Evolutionary conservation across 345 rosid genomes (phyloP), one percentile per base, ranked within the genome.

Genomic region (Syzygium aromaticum): DNA sequence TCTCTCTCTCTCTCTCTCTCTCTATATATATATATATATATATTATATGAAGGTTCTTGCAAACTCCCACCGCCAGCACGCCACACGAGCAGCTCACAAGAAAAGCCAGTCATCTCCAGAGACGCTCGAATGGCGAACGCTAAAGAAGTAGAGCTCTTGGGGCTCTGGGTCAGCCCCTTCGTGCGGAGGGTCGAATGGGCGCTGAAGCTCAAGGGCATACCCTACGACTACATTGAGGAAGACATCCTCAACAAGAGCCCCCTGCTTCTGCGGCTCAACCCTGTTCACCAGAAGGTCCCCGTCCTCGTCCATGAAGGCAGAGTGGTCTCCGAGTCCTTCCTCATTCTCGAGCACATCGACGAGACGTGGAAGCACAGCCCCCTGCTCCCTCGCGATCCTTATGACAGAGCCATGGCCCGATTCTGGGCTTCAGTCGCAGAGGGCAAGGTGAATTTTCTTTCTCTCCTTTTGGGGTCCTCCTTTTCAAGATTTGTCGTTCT

Each of bases 381-480:
- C 6, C 57, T 93, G 52, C 84, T 89, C 73, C 93, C 92, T 52
- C 89, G 84, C 16, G 92, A 91, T 89, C 93, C 93, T 87, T 52
- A 78, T 49, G 86, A 86, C 40, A 88, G 91, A 86, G 92, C 92
- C 87, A 56, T 6, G 67, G 90, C 90, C 10, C 90, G 93, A 27
- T 91, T 91, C 43, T 93, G 92, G 94, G 90, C 92, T 57, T 86
- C 84, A 59, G 89, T 90, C 46, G 90, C 80, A 0, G 91, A 90
- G 7, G 89, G 87, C 51, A 88, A 88, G 90, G 94, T 90, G 8
- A 38, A 52, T 19, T 25, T 30, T 54, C 22, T n/a, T 27, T 28
- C 17, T 49, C 57, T 25, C 51, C n/a, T 54, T 23, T 49, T 77
- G 27, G 67, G 67, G 40, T 8, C 54, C 38, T 30, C 51, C 19